These are phyloP conservation scores for Pichia sp. DNA, from an alignment of 1,139 yeast genomes.

Conservation along the genomic window DNA sequence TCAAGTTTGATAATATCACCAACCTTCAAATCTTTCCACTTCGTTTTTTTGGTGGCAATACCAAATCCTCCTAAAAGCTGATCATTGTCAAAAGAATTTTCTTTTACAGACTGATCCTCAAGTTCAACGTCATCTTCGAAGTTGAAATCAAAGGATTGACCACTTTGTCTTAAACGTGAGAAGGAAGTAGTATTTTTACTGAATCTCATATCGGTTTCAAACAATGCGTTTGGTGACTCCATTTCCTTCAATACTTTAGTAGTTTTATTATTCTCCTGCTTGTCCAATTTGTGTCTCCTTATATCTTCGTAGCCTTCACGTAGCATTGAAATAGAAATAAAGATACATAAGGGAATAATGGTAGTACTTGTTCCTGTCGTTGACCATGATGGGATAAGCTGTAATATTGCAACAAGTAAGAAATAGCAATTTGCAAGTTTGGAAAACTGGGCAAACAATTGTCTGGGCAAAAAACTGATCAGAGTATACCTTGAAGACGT, in stretches of 20 bases:
- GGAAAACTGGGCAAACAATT: conserved; percentile 83
- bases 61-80: conserved; percentile 21
- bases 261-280: conserved; percentile 69
- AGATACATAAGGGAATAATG: conserved; percentile 78
- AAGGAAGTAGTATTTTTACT: conserved; percentile 31
- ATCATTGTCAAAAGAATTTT: conserved; percentile 26
- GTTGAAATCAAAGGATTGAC: conserved; percentile 24
- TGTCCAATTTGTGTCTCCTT: conserved; percentile 81
- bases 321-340: conserved; percentile 84
- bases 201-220: conserved; percentile 19
- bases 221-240: conserved; percentile 7
- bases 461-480: conserved; percentile 82
- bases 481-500: conserved; percentile 86
- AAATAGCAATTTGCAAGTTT: conserved; percentile 87
- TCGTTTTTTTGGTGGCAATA: conserved; percentile 28
- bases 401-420: conserved; percentile 82
- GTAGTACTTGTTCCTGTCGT: conserved; percentile 97
- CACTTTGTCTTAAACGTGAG: conserved; percentile 27
- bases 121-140: conserved; percentile 18
- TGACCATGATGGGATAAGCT: conserved; percentile 96
- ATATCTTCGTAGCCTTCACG: conserved; percentile 94
- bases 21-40: conserved; percentile 77
- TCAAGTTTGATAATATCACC: conserved; percentile 75
- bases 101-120: conserved; percentile 9
- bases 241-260: conserved; percentile 40